These are phyloP conservation scores for Lactarius deliciosus DNA, from an alignment of 768 basidiomycete species.

Conservation along the genomic window DNA sequence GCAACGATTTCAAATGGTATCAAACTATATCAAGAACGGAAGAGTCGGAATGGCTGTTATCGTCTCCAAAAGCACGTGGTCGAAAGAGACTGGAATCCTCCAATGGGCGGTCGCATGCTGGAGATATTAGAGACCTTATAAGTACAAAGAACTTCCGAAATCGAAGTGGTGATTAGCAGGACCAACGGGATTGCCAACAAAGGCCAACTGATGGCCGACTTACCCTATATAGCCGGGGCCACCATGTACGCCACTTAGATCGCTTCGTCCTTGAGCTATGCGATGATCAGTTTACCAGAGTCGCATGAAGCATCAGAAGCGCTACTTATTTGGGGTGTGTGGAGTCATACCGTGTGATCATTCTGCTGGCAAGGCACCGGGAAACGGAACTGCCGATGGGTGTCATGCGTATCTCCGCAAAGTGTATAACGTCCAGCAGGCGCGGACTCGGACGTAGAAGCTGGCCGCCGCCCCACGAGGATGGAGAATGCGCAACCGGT, in stretches of 20 bases:
- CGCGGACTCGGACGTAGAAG: neutral
- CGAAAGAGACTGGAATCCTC: neutral
- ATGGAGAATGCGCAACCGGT: neutral
- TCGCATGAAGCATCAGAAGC: neutral
- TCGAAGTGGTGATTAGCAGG: conserved; percentile 14
- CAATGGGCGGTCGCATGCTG: too few species aligned
- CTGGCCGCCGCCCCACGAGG: neutral
- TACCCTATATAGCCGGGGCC: neutral
- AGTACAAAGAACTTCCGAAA: neutral
- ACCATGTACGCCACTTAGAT: neutral
- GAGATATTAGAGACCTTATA: neutral
- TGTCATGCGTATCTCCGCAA: neutral
- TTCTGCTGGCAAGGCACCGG: neutral
- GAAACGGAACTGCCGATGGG: neutral
- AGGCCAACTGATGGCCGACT: neutral
- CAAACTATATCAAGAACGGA: neutral
- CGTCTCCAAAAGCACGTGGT: neutral
- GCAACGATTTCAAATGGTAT: neutral
- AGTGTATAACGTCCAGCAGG: neutral
- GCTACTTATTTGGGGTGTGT: too few species aligned
- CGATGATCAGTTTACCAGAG: neutral
- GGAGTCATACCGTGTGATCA: too few species aligned
- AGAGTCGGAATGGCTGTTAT: neutral
- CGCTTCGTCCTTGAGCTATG: too few species aligned
- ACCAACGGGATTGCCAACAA: conserved; percentile 2